Conservation (phyloP, 768 basidiomycete genomes). For the Leucocoprinus birnbaumii region DNA sequence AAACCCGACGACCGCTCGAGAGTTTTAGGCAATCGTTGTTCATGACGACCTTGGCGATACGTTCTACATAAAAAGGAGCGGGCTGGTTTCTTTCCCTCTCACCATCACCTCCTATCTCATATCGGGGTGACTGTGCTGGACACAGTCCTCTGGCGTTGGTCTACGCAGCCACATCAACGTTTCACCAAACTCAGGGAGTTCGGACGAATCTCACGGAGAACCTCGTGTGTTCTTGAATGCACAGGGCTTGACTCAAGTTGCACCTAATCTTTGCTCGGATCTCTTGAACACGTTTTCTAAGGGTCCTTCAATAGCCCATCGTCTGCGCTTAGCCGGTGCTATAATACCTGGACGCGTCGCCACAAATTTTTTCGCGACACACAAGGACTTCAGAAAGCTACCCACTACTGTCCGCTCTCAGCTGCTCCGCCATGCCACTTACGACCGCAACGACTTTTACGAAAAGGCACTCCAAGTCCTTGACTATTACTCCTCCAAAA, state of each 20-base stretch:
- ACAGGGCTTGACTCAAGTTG: not conserved
- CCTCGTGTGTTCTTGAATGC: not conserved
- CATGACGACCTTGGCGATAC: not conserved
- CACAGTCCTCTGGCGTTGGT: not conserved
- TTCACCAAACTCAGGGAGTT: conserved; percentile 3
- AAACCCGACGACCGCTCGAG: too few species aligned
- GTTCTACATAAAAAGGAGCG: not conserved
- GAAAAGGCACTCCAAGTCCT: not conserved
- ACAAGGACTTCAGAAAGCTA: too few species aligned
- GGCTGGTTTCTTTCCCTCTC: not conserved
- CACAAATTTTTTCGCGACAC: too few species aligned
- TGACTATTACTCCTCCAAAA: not conserved
- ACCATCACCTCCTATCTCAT: conserved; percentile 2
- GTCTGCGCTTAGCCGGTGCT: not conserved
- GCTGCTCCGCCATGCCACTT: too few species aligned
- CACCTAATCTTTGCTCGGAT: not conserved
- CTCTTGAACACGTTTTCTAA: not conserved
- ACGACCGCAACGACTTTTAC: not conserved
- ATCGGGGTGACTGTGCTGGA: conserved; percentile 1
- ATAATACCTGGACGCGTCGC: not conserved
- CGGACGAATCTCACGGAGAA: not conserved
- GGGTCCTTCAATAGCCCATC: too few species aligned
- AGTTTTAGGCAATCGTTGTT: not conserved
- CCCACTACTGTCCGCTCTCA: too few species aligned
- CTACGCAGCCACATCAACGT: not conserved